Percentiles rank a stretch among this genome's conserved stretches.
These are phyloP conservation scores for Citrullus amarus DNA, from an alignment of 306 rosid species.

Conservation along the genomic window DNA sequence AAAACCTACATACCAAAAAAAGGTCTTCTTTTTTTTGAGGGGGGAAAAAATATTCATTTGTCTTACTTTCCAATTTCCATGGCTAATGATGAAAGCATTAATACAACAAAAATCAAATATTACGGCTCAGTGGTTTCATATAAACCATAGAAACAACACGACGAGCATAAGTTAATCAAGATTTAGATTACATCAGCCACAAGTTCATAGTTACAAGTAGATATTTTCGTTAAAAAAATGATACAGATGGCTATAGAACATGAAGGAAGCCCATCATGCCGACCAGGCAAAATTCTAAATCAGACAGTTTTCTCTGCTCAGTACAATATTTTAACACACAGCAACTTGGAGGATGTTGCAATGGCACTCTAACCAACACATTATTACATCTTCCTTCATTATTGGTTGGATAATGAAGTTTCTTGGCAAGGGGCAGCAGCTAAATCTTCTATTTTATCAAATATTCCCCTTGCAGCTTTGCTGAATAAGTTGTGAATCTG, in stretches of 20 bases:
- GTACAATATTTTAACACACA: background rate
- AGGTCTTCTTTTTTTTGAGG: too few relatives aligned
- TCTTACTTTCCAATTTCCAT: too few relatives aligned
- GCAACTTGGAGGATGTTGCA: conserved; percentile 1
- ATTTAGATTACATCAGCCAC: background rate
- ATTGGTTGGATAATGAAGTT: background rate
- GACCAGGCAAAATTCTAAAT: background rate
- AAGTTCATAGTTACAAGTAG: background rate
- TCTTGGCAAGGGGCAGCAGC: conserved; percentile 16
- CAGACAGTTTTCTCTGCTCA: background rate
- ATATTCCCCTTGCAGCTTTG: conserved; percentile 49
- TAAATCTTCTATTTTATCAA: conserved; percentile 33
- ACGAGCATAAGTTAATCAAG: background rate
- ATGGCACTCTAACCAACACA: background rate
- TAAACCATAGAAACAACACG: background rate
- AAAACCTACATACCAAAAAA: too few relatives aligned
- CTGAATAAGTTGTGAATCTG: conserved; percentile 61
- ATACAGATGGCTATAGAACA: background rate
- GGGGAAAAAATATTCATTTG: too few relatives aligned
- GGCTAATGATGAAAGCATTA: too few relatives aligned
- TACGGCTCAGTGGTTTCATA: background rate
- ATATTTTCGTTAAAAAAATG: background rate
- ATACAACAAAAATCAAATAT: too few relatives aligned
- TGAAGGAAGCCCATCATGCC: background rate
- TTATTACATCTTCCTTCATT: background rate